Evolutionary conservation across 768 basidiomycete genomes (phyloP), one percentile per base, ranked within the genome.

Genomic region (Collybia sp.): DNA sequence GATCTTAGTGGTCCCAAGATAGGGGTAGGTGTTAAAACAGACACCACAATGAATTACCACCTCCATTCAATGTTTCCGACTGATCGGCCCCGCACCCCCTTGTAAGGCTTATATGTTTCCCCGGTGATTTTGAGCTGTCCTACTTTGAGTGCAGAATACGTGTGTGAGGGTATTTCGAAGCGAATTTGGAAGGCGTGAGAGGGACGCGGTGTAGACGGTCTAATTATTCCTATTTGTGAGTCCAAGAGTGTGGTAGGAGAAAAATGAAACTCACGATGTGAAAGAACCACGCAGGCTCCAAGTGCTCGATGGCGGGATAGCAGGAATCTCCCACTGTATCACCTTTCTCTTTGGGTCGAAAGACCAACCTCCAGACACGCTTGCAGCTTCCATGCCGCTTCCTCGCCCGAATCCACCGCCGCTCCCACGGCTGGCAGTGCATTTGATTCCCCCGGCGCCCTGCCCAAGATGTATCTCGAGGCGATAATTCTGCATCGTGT

Each of bases 41-140:
- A n/a, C n/a, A n/a, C n/a, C 25, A 25, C 25, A 25, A 25, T 8
- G 25, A 17, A 25, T 49, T 40, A 79, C 76, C 75, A 78, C 51
- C 77, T 68, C 76, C 77, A 90, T 62, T 92, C 90, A 3, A 91
- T 70, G 44, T 77, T 74, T 1, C 85, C 88, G n/a, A 68, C 60
- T 30, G 79, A 77, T 34, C 75, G 70, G 38, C 83, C 80, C 58
- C 92, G 71, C 42, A 96, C 85, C 12, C 93, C 93, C 63, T 94
- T 95, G 68, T 88, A 96, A 10, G 88, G 88, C 64, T 94, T 95
- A 64, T 94, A 94, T 10, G 64, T 65, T 61, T 93, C 90, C 11
- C 86, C 83, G 1, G 67, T 82, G 19, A 90, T 68, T 63, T 83
- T 90, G 37, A 95, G 75, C 54, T 93, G 87, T 48, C 93, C 89